Evolutionary conservation across 2,329 filamentous ascomycete species (phyloP), one percentile per base, ranked within the genome.

Genomic region (Penicillium hesseltinei): DNA sequence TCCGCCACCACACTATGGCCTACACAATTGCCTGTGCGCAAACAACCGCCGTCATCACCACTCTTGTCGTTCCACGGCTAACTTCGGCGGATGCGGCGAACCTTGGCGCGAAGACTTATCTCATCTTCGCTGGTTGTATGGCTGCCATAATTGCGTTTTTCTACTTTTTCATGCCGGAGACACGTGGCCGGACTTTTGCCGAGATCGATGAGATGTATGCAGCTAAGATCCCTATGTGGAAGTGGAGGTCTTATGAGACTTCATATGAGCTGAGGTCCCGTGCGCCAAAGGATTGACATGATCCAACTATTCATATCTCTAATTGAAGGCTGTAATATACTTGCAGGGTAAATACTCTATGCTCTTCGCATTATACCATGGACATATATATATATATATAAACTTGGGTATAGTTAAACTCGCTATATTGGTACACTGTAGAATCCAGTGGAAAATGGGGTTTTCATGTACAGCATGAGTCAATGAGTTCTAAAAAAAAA

Each of bases 11-110:
- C 40, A 75, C 72, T 31, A 71, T 75, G 70, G 68, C 73, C 9
- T 75, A 71, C 45, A 70, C 73, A 2, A 64, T 74, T 38, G 69
- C 69, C 4, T 75, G 73, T 47, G 66, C 69, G 15, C 72, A 72
- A 45, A 69, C 68, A 13, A 76, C 73, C 6, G 73, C 73, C 2
- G 71, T 75, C 15, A 73, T 75, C 38, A 75, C 73, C n/a, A 75
- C 73, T 4, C 68, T 75, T 15, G 73, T 67, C 3, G 71, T 75
- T 11, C 73, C 73, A 2, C 72, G 68, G 60, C 46, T 76, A 46
- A 74, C 70, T 5, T 66, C 70, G 15, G 63, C 65, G 3, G 70
- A 73, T 63, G 71, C 70, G 8, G 71, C 69, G 13, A 65, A 65
- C 25, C 65, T 73, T 35, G 70, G 71, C 4, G 69, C 71, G 4